These are phyloP conservation scores for Apiospora malaysiana DNA, from an alignment of 2,329 filamentous ascomycete genomes.

Conservation along the genomic window DNA sequence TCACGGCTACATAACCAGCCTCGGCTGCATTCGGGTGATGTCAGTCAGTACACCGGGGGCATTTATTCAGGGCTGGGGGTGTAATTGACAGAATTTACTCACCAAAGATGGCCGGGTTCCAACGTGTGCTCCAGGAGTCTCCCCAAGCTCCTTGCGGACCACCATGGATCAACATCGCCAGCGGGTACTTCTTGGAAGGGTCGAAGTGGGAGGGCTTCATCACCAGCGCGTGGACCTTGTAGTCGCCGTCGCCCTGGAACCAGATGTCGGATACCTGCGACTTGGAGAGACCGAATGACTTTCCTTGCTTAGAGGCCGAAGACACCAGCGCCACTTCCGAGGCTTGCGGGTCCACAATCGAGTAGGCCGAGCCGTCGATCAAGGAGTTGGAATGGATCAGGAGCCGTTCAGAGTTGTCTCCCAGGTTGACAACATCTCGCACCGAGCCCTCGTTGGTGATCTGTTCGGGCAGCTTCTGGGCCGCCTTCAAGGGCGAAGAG, in stretches of 20 bases:
- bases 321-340: constrained; percentile 23
- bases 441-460: constrained; percentile 62
- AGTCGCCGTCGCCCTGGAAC: constrained; percentile 67
- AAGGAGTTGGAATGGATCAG: constrained; percentile 73
- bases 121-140: constrained; percentile 78
- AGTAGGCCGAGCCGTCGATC: constrained; percentile 75
- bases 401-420: constrained; percentile 52
- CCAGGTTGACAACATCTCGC: constrained; percentile 57
- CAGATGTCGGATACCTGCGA: constrained; percentile 72
- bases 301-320: constrained; percentile 57
- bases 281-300: constrained; percentile 68
- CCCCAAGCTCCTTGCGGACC: constrained; percentile 80
- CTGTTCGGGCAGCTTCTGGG: constrained; percentile 49
- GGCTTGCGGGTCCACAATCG: constrained; percentile 56
- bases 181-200: constrained; percentile 73
- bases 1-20: constrained; percentile 83
- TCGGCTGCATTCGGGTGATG: constrained; percentile 58
- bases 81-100: background rate
- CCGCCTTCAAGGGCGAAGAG: constrained; percentile 56
- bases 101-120: constrained; percentile 81
- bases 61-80: background rate
- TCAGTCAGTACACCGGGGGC: background rate
- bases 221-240: constrained; percentile 73
- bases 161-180: constrained; percentile 82
- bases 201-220: constrained; percentile 73